Base-by-base conservation (phyloP, 1,284 basidiomycete genomes). In the Cutaneotrichosporon mucoides region DNA sequence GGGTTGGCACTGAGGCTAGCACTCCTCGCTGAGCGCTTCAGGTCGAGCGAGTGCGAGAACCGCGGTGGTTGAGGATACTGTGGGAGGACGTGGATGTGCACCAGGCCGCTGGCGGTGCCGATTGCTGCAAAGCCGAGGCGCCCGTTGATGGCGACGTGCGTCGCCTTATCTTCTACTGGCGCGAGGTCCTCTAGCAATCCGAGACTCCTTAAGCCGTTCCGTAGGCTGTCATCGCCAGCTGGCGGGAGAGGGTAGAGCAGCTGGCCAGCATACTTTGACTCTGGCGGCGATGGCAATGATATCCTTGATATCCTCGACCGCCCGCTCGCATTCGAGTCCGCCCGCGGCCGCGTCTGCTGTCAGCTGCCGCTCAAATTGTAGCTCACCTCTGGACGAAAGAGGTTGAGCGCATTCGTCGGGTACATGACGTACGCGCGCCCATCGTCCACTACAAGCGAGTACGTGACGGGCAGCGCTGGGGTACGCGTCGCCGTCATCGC, bases 81-180 rank as follows among this genome's bases (percentile, higher is more conserved):
- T 15, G 66, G 64, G 68, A 63, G 75, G 73, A 71, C 86, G 80
- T 54, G 85, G 82, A 70, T 81, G 81, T 53, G 85, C 82, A 63
- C 80, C 64, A 52, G 80, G 67, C 85, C 72, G 81, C 82, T 83
- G 24, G 82, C 79, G 11, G 87, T 88, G 2, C 94, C 94, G 16
- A 94, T 81, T 1, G 92, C 90, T 47, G 92, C 82, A 52, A 95
- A 75, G 36, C 91, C 93, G 70, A 97, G 92, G 66, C 86, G 87
- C 15, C 82, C 82, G 70, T 97, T 98, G 65, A 94, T 81, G 2
- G 88, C 85, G 13, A 90, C 80, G 5, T 47, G 63, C 5, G 67
- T 67, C 11, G 87, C 89, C 69, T 87, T 86, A 49, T 75, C 71
- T 42, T 69, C 70, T 33, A 67, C 65, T 40, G 82, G 80, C 12